Conservation (phyloP, 2,329 filamentous ascomycete genomes). For the Sclerotinia sclerotiorum region DNA sequence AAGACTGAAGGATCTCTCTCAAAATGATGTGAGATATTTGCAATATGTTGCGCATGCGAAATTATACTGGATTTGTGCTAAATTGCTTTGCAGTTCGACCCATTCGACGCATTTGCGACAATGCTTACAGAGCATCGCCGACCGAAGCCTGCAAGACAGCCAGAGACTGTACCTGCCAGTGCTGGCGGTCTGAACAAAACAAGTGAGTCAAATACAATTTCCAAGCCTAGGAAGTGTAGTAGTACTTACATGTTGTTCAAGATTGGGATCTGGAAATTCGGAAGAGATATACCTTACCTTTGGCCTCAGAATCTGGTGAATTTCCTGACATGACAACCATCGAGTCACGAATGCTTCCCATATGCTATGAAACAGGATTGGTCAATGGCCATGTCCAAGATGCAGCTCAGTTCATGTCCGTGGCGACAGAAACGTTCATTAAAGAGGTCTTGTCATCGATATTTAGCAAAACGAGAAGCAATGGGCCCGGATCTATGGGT, state of each 20-base stretch:
- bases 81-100: slow-evolving; percentile 36
- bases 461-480: slow-evolving; percentile 63
- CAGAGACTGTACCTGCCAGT: slow-evolving; percentile 64
- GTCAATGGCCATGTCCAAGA: slow-evolving; percentile 58
- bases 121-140: slow-evolving; percentile 42
- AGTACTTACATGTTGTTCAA: slow-evolving; percentile 37
- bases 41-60: background rate
- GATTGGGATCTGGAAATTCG: slow-evolving; percentile 67
- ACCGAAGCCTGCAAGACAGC: slow-evolving; percentile 45
- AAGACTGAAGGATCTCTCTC: slow-evolving; percentile 63
- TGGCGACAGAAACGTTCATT: slow-evolving; percentile 66
- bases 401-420: slow-evolving; percentile 62
- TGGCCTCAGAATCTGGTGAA: slow-evolving; percentile 67
- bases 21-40: slow-evolving; percentile 56
- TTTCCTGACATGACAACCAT: slow-evolving; percentile 66
- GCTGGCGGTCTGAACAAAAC: slow-evolving; percentile 76
- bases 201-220: slow-evolving; percentile 56
- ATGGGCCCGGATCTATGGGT: slow-evolving; percentile 62
- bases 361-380: slow-evolving; percentile 66
- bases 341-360: slow-evolving; percentile 64
- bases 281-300: slow-evolving; percentile 62
- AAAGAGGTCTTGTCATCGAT: slow-evolving; percentile 64
- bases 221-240: background rate
- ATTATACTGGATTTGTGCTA: background rate
- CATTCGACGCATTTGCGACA: slow-evolving; percentile 37